Evolutionary conservation across 305 asterid genomes (phyloP).

Genomic region (Rubia tinctorum): DNA sequence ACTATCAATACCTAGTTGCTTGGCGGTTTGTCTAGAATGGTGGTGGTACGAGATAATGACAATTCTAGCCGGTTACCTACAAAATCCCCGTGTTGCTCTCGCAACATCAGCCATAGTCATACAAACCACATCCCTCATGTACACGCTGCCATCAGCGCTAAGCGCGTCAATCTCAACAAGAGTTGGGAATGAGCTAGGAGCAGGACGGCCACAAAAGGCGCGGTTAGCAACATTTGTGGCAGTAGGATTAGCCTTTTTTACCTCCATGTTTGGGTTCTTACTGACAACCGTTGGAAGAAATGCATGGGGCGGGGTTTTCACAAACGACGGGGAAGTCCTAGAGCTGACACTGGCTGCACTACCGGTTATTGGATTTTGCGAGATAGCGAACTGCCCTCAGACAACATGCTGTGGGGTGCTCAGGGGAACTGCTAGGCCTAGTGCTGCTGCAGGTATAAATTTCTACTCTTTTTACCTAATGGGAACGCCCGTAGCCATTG

Average conservation of each 20-base stretch:
- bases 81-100: slow-evolving; percentile 68
- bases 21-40: slow-evolving; percentile 91
- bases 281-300: slow-evolving; percentile 66
- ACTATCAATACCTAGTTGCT: slow-evolving; percentile 76
- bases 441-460: slow-evolving; percentile 67
- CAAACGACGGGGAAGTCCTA: slow-evolving; percentile 59
- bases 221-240: slow-evolving; percentile 80
- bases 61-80: slow-evolving; percentile 77
- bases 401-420: slow-evolving; percentile 90
- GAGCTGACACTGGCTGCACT: slow-evolving; percentile 54
- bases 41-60: slow-evolving; percentile 98
- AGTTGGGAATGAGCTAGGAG: slow-evolving; percentile 93
- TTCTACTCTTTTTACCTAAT: slow-evolving; percentile 78
- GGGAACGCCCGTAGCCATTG: slow-evolving; percentile 82
- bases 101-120: slow-evolving; percentile 86
- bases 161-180: slow-evolving; percentile 81
- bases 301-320: slow-evolving; percentile 70
- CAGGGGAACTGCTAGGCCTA: slow-evolving; percentile 81
- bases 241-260: slow-evolving; percentile 51
- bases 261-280: slow-evolving; percentile 60
- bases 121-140: slow-evolving; percentile 92
- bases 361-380: slow-evolving; percentile 85
- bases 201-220: slow-evolving; percentile 83
- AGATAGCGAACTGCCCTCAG: slow-evolving; percentile 89
- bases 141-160: slow-evolving; percentile 84